A percentile compares a stretch with the other conserved stretches of the same genome.
Conservation (phyloP, 768 basidiomycete genomes). For the Phaeolepiota aurea region DNA sequence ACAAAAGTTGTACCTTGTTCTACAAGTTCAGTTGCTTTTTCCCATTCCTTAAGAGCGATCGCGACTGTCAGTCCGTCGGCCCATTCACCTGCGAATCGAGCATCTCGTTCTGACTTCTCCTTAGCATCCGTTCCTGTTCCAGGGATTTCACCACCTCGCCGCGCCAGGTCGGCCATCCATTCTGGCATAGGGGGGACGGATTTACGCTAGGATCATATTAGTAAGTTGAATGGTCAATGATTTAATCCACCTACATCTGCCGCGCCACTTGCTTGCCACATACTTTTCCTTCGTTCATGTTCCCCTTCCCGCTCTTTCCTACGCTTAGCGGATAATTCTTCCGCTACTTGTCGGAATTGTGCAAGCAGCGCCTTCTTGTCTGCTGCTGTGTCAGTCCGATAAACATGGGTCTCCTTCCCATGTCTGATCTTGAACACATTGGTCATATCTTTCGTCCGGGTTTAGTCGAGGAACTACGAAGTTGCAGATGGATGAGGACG, state of each 20-base stretch:
- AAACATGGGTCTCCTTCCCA: constrained; percentile 92
- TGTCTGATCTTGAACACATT: constrained; percentile 95
- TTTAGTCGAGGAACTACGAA: too few relatives aligned
- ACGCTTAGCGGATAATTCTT: constrained; percentile 81
- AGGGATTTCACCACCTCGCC: constrained; percentile 40
- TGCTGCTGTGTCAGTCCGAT: constrained; percentile 68
- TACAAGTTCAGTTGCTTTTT: constrained; percentile 74
- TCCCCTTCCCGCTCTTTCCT: constrained; percentile 93
- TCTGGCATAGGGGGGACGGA: constrained; percentile 59
- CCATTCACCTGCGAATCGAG: constrained; percentile 86
- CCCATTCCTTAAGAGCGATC: constrained; percentile 85
- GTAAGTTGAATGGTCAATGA: background rate
- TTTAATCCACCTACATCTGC: constrained; percentile 23
- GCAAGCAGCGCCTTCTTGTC: constrained; percentile 85
- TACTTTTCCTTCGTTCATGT: constrained; percentile 77
- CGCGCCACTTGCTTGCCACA: constrained; percentile 46
- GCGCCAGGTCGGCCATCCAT: constrained; percentile 67
- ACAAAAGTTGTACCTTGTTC: constrained; percentile 75
- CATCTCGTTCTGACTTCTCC: constrained; percentile 73
- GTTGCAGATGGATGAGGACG: constrained; percentile 2
- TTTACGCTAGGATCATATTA: constrained; percentile 13
- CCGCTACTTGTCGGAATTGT: constrained; percentile 87
- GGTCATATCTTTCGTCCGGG: constrained; percentile 57
- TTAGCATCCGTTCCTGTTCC: constrained; percentile 45
- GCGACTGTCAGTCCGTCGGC: constrained; percentile 88